phyloP scores from a whole-genome alignment of 345 rosid species.

The Bruguiera sexangula region DNA sequence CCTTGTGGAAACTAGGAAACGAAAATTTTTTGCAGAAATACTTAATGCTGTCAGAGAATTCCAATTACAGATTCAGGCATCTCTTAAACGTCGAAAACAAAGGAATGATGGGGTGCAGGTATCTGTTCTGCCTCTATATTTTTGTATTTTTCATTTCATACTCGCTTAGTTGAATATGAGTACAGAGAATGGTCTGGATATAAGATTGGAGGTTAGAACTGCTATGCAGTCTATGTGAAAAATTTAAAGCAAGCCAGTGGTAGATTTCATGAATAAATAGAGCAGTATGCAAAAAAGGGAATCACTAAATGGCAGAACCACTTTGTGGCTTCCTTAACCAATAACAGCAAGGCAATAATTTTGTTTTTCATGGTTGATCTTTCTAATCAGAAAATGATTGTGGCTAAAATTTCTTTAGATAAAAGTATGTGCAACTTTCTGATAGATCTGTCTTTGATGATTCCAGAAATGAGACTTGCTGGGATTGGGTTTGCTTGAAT shows the following conservation, averaged over 20 bases:
- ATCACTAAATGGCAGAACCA: neutral
- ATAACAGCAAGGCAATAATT: neutral
- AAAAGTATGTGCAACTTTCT: slow-evolving; percentile 2
- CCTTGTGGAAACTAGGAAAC: slow-evolving; percentile 70
- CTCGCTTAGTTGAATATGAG: neutral
- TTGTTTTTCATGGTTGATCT: too few relatives aligned
- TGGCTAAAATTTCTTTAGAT: neutral
- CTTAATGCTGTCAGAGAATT: slow-evolving; percentile 90
- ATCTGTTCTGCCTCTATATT: slow-evolving; percentile 14
- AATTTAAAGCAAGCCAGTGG: neutral
- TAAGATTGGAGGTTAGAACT: neutral
- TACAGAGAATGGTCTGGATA: neutral
- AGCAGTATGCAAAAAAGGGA: neutral
- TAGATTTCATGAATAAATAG: slow-evolving; percentile 1
- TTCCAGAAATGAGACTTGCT: slow-evolving; percentile 12
- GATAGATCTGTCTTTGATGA: slow-evolving; percentile 1
- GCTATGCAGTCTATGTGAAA: neutral
- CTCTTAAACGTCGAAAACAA: slow-evolving; percentile 88
- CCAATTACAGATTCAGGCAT: slow-evolving; percentile 73
- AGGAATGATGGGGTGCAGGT: slow-evolving; percentile 95
- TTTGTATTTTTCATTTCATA: neutral
- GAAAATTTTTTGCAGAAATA: slow-evolving; percentile 82
- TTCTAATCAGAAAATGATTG: too few relatives aligned
- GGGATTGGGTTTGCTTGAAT: neutral
- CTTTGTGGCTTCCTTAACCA: neutral